phyloP scores from a whole-genome alignment of 2,329 filamentous ascomycete genomes.

The Pestalotiopsis sp. region DNA sequence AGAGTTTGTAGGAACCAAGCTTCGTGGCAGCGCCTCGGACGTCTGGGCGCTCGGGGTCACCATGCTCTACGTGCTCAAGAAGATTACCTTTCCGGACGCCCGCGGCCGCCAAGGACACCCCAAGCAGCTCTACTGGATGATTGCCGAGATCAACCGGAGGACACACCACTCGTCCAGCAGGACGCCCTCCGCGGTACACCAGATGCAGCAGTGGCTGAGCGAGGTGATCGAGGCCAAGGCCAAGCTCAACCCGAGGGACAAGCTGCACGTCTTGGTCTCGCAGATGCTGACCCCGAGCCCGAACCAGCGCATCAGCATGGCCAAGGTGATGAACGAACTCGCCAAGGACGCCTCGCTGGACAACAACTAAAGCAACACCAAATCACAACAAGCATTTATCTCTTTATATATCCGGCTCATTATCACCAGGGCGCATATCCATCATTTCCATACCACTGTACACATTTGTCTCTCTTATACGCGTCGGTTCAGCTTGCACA shows the following conservation, averaged over 20 bases:
- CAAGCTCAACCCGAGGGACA: conserved; percentile 47
- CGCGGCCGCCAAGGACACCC: conserved; percentile 50
- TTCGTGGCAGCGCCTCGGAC: conserved; percentile 57
- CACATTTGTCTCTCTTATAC: neutral
- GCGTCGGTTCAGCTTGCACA: neutral
- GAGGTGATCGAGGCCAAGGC: conserved; percentile 54
- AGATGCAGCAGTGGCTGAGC: conserved; percentile 60
- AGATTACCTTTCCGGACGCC: conserved; percentile 57
- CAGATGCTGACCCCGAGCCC: conserved; percentile 58
- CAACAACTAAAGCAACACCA: conserved; percentile 16
- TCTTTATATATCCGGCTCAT: neutral
- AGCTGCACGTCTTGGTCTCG: conserved; percentile 52
- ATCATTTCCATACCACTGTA: neutral
- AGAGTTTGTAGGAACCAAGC: conserved; percentile 59
- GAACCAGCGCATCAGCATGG: conserved; percentile 55
- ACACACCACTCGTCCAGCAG: conserved; percentile 27
- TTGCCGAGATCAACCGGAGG: conserved; percentile 55
- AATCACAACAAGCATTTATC: neutral
- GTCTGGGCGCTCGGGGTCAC: conserved; percentile 64
- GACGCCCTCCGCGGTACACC: conserved; percentile 41
- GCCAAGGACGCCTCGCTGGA: conserved; percentile 31
- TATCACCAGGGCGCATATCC: neutral
- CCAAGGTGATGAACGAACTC: conserved; percentile 50
- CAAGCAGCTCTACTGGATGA: conserved; percentile 59
- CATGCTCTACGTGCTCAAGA: conserved; percentile 61